Percentiles rank a stretch among this genome's conserved stretches.
Conservation (phyloP, 768 basidiomycete genomes). For the Lepiota brunneoincarnata region DNA sequence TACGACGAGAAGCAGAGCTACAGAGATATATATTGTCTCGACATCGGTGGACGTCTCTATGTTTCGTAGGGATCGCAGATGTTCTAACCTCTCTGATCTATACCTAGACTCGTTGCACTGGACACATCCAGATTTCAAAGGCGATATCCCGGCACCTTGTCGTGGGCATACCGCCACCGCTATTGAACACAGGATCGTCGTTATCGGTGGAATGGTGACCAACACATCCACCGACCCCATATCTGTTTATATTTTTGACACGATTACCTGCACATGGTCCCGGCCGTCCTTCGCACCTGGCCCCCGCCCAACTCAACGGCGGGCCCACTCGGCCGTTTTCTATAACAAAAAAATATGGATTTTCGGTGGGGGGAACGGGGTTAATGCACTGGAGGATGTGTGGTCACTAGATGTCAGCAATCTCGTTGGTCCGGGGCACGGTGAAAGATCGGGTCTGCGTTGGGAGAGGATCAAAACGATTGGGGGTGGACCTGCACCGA, state of each 20-base stretch:
- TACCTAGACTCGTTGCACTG: conserved; percentile 84
- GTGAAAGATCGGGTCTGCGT: conserved; percentile 19
- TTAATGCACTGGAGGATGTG: conserved; percentile 82
- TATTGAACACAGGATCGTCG: conserved; percentile 72
- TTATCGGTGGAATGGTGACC: conserved; percentile 87
- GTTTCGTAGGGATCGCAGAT: conserved; percentile 2
- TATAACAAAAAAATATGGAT: conserved; percentile 73
- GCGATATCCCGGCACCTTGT: conserved; percentile 77
- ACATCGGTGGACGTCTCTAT: conserved; percentile 56
- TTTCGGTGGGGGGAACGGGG: conserved; percentile 90
- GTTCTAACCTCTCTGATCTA: neutral
- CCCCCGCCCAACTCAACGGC: conserved; percentile 57
- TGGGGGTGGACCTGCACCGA: conserved; percentile 55
- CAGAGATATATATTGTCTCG: conserved; percentile 80
- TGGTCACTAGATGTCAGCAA: conserved; percentile 73
- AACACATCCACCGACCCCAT: conserved; percentile 84
- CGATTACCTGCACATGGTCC: conserved; percentile 64
- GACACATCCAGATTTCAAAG: conserved; percentile 71
- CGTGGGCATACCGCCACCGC: conserved; percentile 88
- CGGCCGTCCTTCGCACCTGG: conserved; percentile 39
- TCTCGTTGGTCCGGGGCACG: conserved; percentile 19
- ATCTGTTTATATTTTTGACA: conserved; percentile 80
- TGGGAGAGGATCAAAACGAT: conserved; percentile 51
- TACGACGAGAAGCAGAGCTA: conserved; percentile 77
- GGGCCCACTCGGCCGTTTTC: conserved; percentile 86